Evolutionary conservation across 2,329 filamentous ascomycete species (phyloP).

Genomic region (Gaeumannomyces tritici): DNA sequence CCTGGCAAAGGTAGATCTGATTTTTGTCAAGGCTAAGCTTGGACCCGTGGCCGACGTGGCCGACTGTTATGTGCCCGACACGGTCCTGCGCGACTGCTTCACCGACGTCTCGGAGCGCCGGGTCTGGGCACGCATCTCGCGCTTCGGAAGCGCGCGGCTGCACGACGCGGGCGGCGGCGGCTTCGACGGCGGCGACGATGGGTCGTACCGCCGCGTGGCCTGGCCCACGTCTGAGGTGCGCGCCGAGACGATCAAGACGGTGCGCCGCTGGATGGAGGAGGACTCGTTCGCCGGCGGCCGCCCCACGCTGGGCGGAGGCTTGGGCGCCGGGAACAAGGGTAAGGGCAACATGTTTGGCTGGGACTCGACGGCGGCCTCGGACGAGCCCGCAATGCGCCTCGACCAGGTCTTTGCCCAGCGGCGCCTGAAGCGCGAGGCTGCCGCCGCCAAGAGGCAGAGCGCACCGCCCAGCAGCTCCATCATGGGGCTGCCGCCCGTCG

Average conservation of each 20-base stretch:
- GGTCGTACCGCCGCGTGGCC: slow-evolving; percentile 47
- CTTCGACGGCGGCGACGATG: slow-evolving; percentile 31
- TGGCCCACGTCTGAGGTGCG: slow-evolving; percentile 48
- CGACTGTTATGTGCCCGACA: slow-evolving; percentile 28
- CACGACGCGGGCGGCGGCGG: slow-evolving; percentile 37
- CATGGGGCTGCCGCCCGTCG: too few species aligned
- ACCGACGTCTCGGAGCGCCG: slow-evolving; percentile 47
- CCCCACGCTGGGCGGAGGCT: slow-evolving; percentile 29
- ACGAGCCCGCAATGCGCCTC: slow-evolving; percentile 36
- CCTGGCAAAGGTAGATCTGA: slow-evolving; percentile 2
- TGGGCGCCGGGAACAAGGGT: slow-evolving; percentile 28
- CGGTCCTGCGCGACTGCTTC: slow-evolving; percentile 42
- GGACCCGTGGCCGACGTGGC: not conserved
- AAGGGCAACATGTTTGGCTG: slow-evolving; percentile 49
- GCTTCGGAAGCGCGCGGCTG: slow-evolving; percentile 47
- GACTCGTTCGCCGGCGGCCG: slow-evolving; percentile 44
- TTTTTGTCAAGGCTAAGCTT: slow-evolving; percentile 2
- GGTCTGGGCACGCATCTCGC: slow-evolving; percentile 55
- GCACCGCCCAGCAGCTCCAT: not conserved
- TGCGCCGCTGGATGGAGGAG: slow-evolving; percentile 58
- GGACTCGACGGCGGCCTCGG: slow-evolving; percentile 40
- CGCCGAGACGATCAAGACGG: slow-evolving; percentile 44
- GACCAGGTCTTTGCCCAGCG: slow-evolving; percentile 25
- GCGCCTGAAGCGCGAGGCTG: too few species aligned
- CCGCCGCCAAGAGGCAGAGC: slow-evolving; percentile 13